phyloP scores from a whole-genome alignment of 306 rosid species.

The Lagenaria siceraria region DNA sequence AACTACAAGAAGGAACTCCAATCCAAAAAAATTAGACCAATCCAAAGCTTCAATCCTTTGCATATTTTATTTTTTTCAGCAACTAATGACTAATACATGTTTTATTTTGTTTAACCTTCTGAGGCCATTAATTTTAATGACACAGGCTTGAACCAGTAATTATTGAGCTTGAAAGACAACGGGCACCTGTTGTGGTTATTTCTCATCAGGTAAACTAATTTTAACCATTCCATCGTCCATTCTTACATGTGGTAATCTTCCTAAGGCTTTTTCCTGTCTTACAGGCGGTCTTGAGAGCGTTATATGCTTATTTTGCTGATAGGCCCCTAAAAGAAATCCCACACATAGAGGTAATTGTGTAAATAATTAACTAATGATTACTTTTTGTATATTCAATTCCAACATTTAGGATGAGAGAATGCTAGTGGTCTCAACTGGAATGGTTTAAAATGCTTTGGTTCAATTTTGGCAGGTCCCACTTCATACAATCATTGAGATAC shows the following conservation, averaged over 20 bases:
- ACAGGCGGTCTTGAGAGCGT: constrained; percentile 96
- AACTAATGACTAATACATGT: background rate
- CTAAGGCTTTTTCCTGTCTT: constrained; percentile 6
- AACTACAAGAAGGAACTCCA: too few species aligned
- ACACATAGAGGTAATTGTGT: constrained; percentile 67
- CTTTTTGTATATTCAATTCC: background rate
- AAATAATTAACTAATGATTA: background rate
- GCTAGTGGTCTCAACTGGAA: background rate
- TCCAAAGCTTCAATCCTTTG: background rate
- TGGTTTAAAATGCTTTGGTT: background rate
- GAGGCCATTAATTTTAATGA: background rate
- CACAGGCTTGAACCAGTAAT: constrained; percentile 97
- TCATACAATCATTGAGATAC: constrained; percentile 94
- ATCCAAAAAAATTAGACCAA: background rate
- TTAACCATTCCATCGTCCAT: background rate
- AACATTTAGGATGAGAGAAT: background rate
- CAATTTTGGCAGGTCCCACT: constrained; percentile 67
- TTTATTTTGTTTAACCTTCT: background rate
- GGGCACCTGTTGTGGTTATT: constrained; percentile 97
- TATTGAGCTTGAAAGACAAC: constrained; percentile 93
- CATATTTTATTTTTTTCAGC: background rate
- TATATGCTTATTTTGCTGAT: constrained; percentile 95
- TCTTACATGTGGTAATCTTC: constrained; percentile 7
- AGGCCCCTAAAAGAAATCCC: constrained; percentile 94
- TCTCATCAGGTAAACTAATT: constrained; percentile 65